These are phyloP conservation scores for Fusarium anguioides DNA, from an alignment of 2,329 filamentous ascomycete genomes.

Conservation along the genomic window DNA sequence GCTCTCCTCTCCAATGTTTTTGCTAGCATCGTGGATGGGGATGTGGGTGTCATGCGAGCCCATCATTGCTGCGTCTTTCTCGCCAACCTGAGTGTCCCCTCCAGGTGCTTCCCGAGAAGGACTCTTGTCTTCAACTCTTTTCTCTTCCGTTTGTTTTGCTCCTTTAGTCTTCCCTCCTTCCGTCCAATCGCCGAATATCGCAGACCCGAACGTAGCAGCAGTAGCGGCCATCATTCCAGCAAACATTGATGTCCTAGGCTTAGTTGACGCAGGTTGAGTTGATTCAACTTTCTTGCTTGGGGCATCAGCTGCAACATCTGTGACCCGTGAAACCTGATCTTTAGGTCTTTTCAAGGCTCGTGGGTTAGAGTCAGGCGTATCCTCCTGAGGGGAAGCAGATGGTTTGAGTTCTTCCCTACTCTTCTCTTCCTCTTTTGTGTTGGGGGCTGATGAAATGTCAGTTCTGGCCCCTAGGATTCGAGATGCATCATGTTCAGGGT, in stretches of 20 bases:
- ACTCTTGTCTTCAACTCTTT: neutral
- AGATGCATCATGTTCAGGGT: neutral
- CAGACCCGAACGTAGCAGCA: constrained; percentile 43
- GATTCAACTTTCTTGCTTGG: neutral
- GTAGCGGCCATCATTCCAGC: constrained; percentile 26
- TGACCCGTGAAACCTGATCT: neutral
- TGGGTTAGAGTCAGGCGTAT: constrained; percentile 7
- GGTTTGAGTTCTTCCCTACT: constrained; percentile 13
- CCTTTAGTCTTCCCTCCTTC: constrained; percentile 51
- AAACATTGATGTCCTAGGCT: constrained; percentile 13
- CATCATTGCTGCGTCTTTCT: neutral
- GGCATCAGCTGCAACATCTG: neutral
- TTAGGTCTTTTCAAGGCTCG: constrained; percentile 1
- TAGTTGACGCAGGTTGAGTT: neutral
- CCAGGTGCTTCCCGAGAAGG: neutral
- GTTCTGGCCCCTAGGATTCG: neutral
- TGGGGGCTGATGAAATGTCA: constrained; percentile 20
- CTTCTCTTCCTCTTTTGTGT: constrained; percentile 48
- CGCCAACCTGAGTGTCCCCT: neutral
- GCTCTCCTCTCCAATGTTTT: constrained; percentile 46
- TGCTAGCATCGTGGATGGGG: neutral
- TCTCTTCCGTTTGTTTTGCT: constrained; percentile 46
- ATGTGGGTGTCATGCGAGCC: neutral
- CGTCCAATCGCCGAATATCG: constrained; percentile 43
- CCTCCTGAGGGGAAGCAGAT: constrained; percentile 1